phyloP scores from a whole-genome alignment of 768 basidiomycete genomes.

The Russula virescens region DNA sequence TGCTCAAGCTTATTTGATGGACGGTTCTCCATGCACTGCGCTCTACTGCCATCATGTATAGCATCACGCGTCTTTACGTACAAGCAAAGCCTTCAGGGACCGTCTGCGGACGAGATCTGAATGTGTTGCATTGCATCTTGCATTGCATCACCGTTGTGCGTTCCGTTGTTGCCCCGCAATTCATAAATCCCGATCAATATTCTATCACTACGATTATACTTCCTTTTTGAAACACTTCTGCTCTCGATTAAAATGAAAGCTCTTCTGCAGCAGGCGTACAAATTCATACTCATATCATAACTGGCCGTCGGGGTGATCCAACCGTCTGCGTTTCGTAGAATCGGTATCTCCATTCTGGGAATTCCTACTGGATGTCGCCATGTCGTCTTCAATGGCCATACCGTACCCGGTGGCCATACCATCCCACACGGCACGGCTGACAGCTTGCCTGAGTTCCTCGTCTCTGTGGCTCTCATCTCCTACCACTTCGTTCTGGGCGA shows the following conservation, averaged over 20 bases:
- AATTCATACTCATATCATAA: neutral
- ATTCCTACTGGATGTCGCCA: constrained; percentile 12
- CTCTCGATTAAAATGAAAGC: neutral
- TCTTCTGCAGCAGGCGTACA: too few relatives aligned
- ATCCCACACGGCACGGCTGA: constrained; percentile 59
- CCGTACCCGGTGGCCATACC: constrained; percentile 59
- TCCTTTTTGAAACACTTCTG: neutral
- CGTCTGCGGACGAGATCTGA: neutral
- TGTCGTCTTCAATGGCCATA: constrained; percentile 33
- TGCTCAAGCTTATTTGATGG: too few relatives aligned
- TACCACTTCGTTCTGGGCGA: constrained; percentile 55
- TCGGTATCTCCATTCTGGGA: neutral
- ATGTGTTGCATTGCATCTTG: neutral
- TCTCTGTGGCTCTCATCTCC: constrained; percentile 59
- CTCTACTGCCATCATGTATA: too few relatives aligned
- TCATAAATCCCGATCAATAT: neutral
- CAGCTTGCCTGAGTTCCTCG: constrained; percentile 50
- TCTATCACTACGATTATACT: too few relatives aligned
- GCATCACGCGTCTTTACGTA: too few relatives aligned
- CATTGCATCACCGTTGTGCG: neutral
- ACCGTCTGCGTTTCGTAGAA: constrained; percentile 18
- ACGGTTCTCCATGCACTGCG: too few relatives aligned
- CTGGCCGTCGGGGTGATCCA: constrained; percentile 5
- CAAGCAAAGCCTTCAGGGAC: neutral
- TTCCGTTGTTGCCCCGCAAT: neutral